Percentiles rank a stretch among this genome's conserved stretches.
These are phyloP conservation scores for Moricandia arvensis DNA, from an alignment of 345 rosid species.

Conservation along the genomic window DNA sequence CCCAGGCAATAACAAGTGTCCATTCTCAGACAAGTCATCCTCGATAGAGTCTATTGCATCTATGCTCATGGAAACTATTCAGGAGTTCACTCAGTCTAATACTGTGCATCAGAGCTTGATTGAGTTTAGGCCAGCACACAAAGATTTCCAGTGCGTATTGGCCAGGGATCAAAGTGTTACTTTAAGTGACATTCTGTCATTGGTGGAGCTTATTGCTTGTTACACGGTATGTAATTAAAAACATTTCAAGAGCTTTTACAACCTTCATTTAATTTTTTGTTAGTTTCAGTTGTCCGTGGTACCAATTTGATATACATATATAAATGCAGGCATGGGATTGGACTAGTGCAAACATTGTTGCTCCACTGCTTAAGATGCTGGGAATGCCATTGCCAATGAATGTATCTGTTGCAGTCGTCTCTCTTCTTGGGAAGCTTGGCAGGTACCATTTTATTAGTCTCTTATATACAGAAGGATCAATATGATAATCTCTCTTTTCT, in stretches of 20 bases:
- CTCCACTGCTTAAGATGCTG: constrained; percentile 52
- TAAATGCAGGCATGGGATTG: constrained; percentile 74
- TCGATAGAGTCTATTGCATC: constrained; percentile 45
- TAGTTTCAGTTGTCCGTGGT: not conserved
- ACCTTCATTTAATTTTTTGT: not conserved
- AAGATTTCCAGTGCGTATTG: constrained; percentile 27
- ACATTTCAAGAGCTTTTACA: constrained; percentile 5
- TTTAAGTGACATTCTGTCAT: constrained; percentile 51
- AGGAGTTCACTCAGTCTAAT: constrained; percentile 35
- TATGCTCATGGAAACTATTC: constrained; percentile 52
- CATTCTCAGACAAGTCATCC: constrained; percentile 54
- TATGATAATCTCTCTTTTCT: not conserved
- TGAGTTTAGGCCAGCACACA: constrained; percentile 23
- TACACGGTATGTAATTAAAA: constrained; percentile 51
- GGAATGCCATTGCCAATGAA: constrained; percentile 40
- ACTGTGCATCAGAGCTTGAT: constrained; percentile 31
- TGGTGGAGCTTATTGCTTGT: constrained; percentile 71
- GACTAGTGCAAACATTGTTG: constrained; percentile 51
- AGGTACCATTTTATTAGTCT: constrained; percentile 44
- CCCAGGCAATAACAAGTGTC: constrained; percentile 54
- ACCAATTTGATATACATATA: not conserved
- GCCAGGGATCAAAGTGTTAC: constrained; percentile 32
- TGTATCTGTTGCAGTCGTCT: constrained; percentile 48
- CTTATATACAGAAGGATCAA: constrained; percentile 8
- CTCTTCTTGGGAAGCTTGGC: constrained; percentile 80